Conservation (phyloP, 2,329 filamentous ascomycete species). For the Zelopaecilomyces penicillatus region DNA sequence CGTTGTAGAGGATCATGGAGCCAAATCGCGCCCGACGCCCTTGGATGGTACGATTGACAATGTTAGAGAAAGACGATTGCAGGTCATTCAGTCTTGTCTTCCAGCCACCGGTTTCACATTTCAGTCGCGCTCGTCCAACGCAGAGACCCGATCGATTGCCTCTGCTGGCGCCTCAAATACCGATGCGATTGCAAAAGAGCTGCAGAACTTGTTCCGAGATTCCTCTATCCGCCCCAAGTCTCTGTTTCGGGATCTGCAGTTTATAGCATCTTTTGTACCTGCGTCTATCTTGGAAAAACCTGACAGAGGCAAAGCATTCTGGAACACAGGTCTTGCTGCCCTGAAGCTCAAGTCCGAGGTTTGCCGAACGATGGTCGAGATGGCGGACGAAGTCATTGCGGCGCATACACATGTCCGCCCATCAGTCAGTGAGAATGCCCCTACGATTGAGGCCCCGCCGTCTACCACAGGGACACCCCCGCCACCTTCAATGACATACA, state of each 20-base stretch:
- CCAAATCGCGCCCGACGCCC: constrained; percentile 32
- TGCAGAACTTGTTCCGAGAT: constrained; percentile 60
- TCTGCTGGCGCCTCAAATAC: constrained; percentile 46
- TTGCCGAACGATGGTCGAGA: constrained; percentile 67
- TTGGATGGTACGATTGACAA: constrained; percentile 63
- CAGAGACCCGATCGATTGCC: constrained; percentile 40
- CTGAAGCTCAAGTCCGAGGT: constrained; percentile 83
- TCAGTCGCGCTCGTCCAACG: constrained; percentile 32
- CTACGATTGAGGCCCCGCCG: constrained; percentile 21
- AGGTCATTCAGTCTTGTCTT: constrained; percentile 29
- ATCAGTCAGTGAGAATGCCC: constrained; percentile 25
- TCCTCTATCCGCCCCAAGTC: constrained; percentile 66
- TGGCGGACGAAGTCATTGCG: constrained; percentile 45
- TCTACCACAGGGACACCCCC: constrained; percentile 35
- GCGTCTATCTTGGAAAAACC: constrained; percentile 51
- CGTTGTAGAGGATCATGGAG: constrained; percentile 23
- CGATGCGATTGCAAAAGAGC: constrained; percentile 56
- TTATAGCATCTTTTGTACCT: constrained; percentile 59
- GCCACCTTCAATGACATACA: constrained; percentile 52
- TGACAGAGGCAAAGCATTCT: constrained; percentile 70
- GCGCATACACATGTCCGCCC: constrained; percentile 58
- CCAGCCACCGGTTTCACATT: constrained; percentile 23
- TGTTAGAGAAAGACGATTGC: constrained; percentile 58
- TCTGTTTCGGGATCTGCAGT: constrained; percentile 73
- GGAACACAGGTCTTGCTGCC: constrained; percentile 81